These are phyloP conservation scores for Skeletonema menzelii DNA, from an alignment of 108 stramenopile genomes.

Conservation along the genomic window DNA sequence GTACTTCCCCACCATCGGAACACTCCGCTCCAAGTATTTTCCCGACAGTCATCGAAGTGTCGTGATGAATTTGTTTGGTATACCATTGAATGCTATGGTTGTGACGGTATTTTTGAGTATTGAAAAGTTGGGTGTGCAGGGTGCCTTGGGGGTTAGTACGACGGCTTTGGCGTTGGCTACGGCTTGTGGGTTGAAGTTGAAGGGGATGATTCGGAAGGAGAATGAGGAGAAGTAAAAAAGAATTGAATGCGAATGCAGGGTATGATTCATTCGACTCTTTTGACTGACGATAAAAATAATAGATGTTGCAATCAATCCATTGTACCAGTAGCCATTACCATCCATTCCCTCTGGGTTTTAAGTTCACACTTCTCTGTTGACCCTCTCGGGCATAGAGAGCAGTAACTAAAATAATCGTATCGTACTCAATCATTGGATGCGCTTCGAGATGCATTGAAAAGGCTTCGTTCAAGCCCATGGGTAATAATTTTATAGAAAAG, in stretches of 20 bases:
- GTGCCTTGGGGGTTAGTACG: conserved; percentile 79
- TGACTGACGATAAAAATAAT: not conserved
- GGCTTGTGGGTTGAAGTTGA: conserved; percentile 66
- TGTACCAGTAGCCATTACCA: no score
- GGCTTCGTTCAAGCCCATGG: no score
- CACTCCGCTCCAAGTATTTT: conserved; percentile 93
- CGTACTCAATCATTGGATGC: no score
- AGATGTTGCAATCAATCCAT: not conserved
- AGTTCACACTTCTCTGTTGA: no score
- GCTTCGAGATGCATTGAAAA: no score
- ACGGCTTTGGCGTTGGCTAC: conserved; percentile 80
- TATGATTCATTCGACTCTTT: not conserved
- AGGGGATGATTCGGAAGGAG: conserved; percentile 19
- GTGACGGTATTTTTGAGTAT: conserved; percentile 89
- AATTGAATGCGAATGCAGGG: not conserved
- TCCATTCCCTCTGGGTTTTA: no score
- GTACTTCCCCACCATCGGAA: conserved; percentile 96
- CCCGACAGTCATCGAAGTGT: conserved; percentile 93
- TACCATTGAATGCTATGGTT: conserved; percentile 93
- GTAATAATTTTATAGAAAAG: no score
- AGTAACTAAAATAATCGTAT: no score
- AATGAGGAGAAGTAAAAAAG: not conserved
- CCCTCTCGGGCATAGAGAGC: no score
- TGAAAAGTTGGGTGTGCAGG: conserved; percentile 76
- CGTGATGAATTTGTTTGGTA: conserved; percentile 97